A percentile compares a stretch with the other conserved stretches of the same genome.
phyloP scores from a whole-genome alignment of 2,329 filamentous ascomycete species.

The Arachnomyces sp. region DNA sequence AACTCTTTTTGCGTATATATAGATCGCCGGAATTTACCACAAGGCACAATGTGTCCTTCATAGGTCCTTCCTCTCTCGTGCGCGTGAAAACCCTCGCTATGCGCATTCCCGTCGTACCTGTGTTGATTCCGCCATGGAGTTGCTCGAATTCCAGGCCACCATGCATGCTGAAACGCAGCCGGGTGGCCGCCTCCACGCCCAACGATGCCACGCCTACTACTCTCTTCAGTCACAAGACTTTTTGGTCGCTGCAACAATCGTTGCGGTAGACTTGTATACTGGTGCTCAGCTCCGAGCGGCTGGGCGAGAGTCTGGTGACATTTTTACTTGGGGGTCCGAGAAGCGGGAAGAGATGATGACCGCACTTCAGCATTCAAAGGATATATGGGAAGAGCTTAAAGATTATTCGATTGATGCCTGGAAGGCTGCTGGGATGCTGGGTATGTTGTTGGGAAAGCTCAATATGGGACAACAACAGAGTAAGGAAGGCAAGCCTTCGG shows the following conservation, averaged over 20 bases:
- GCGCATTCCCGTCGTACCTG: constrained; percentile 74
- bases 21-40: constrained; percentile 72
- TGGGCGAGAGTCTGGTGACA: constrained; percentile 28
- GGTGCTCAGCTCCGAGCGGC: constrained; percentile 27
- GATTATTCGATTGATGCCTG: constrained; percentile 80
- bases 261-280: constrained; percentile 74
- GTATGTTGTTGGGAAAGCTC: constrained; percentile 75
- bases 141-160: constrained; percentile 67
- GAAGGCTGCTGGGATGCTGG: constrained; percentile 74
- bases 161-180: constrained; percentile 66
- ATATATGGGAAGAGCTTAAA: constrained; percentile 71
- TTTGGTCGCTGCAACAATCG: constrained; percentile 73
- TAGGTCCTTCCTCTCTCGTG: constrained; percentile 72
- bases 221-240: constrained; percentile 79
- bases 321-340: constrained; percentile 40
- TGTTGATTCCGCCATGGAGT: constrained; percentile 76
- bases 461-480: constrained; percentile 26
- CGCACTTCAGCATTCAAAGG: constrained; percentile 61
- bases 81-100: constrained; percentile 70
- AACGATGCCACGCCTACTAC: constrained; percentile 70
- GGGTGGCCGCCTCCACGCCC: constrained; percentile 60
- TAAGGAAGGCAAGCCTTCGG: constrained; percentile 17
- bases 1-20: constrained; percentile 9
- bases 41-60: constrained; percentile 87
- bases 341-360: constrained; percentile 64